These are phyloP conservation scores for Ceriops zippeliana DNA, from an alignment of 345 rosid genomes.

Conservation along the genomic window DNA sequence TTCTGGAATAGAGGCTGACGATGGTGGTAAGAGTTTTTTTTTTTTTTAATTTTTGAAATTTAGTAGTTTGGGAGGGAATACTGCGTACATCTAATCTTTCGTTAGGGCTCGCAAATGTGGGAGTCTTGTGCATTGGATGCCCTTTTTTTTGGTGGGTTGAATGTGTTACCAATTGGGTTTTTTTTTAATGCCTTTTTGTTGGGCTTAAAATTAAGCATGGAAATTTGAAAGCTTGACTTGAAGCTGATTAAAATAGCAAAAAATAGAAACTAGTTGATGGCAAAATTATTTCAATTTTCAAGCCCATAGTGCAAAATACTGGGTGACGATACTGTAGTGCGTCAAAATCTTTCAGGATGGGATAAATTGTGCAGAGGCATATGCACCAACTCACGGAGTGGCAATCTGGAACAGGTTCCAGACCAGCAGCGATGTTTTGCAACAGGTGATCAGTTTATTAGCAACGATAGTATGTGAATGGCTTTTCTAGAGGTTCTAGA, in stretches of 20 bases:
- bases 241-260: too few relatives aligned
- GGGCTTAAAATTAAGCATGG: not conserved
- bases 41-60: too few relatives aligned
- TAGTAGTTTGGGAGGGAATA: not conserved
- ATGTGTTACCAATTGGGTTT: not conserved
- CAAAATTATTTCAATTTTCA: too few relatives aligned
- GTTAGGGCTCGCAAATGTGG: too few relatives aligned
- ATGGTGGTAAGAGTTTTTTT: conserved; percentile 27
- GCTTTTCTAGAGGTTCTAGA: not conserved
- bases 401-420: conserved; percentile 24
- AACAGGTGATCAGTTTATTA: conserved; percentile 34
- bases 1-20: conserved; percentile 13
- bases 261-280: too few relatives aligned
- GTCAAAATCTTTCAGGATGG: conserved; percentile 23
- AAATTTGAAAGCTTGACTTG: too few relatives aligned
- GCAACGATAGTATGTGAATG: not conserved
- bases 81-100: too few relatives aligned
- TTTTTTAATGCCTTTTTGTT: not conserved
- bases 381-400: conserved; percentile 26
- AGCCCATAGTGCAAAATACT: too few relatives aligned
- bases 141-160: not conserved
- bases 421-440: conserved; percentile 27
- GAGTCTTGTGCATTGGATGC: too few relatives aligned
- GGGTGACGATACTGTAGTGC: too few relatives aligned
- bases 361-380: conserved; percentile 28